phyloP scores from a whole-genome alignment of 2,329 filamentous ascomycete species.

The Fusarium sp. region DNA sequence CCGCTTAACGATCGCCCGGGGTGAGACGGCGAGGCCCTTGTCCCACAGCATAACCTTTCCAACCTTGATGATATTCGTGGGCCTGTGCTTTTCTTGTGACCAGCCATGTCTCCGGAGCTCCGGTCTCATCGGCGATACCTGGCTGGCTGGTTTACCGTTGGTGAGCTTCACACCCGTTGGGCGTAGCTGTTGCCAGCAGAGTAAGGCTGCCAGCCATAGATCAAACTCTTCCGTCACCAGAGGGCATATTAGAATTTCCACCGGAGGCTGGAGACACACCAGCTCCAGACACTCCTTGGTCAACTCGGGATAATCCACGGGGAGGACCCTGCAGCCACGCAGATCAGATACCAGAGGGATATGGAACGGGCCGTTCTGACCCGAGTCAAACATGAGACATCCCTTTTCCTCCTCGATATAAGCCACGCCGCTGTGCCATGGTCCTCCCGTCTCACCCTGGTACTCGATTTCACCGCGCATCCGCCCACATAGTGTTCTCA shows the following conservation, averaged over 20 bases:
- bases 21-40: slow-evolving; percentile 71
- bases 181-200: slow-evolving; percentile 84
- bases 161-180: slow-evolving; percentile 68
- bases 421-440: slow-evolving; percentile 79
- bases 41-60: slow-evolving; percentile 94
- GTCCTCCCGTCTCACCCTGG: slow-evolving; percentile 68
- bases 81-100: slow-evolving; percentile 49
- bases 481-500: slow-evolving; percentile 81
- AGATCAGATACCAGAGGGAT: slow-evolving; percentile 78
- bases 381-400: slow-evolving; percentile 79
- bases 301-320: slow-evolving; percentile 60
- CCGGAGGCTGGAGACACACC: slow-evolving; percentile 62
- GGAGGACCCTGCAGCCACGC: slow-evolving; percentile 77
- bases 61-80: slow-evolving; percentile 88
- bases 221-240: slow-evolving; percentile 75
- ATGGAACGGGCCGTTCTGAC: slow-evolving; percentile 73
- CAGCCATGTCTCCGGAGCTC: slow-evolving; percentile 58
- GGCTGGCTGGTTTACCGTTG: slow-evolving; percentile 53
- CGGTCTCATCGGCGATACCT: slow-evolving; percentile 52
- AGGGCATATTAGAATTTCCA: slow-evolving; percentile 75
- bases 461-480: slow-evolving; percentile 86
- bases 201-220: slow-evolving; percentile 81
- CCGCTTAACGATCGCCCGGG: slow-evolving; percentile 67
- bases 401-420: slow-evolving; percentile 83
- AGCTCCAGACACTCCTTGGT: slow-evolving; percentile 66